phyloP scores from a whole-genome alignment of 2,329 filamentous ascomycete species.

The Cladosporium cucumerinum region DNA sequence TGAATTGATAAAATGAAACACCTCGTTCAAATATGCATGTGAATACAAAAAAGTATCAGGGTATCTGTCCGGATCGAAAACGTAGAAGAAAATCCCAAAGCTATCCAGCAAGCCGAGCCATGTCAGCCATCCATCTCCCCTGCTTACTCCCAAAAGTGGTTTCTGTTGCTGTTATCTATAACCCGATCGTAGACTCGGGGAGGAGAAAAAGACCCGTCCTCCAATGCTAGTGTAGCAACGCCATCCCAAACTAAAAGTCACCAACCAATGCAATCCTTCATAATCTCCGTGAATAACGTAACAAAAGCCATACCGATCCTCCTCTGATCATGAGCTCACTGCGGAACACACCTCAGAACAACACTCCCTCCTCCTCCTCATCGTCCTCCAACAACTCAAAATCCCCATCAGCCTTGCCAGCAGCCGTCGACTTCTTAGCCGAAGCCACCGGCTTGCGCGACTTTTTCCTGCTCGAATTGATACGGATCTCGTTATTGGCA shows the following conservation, averaged over 20 bases:
- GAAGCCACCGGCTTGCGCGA: neutral
- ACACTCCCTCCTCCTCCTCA: slow-evolving; percentile 2
- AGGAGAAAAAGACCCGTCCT: neutral
- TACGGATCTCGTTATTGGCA: slow-evolving; percentile 10
- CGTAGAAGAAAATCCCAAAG: neutral
- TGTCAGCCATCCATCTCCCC: neutral
- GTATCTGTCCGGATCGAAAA: slow-evolving; percentile 1
- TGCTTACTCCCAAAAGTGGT: neutral
- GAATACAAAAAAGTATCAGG: slow-evolving; percentile 2
- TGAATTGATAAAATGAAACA: neutral
- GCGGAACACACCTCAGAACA: neutral
- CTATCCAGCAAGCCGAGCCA: neutral
- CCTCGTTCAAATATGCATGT: neutral
- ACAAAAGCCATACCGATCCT: neutral
- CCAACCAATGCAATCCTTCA: neutral
- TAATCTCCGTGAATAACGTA: neutral
- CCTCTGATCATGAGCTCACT: neutral
- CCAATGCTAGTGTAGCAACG: neutral
- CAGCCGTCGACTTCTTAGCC: neutral
- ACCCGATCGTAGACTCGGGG: neutral
- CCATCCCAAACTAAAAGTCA: neutral
- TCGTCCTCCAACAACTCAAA: slow-evolving; percentile 10
- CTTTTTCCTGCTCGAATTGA: slow-evolving; percentile 9
- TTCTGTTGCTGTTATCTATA: neutral
- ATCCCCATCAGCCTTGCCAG: neutral